Evolutionary conservation across 108 stramenopile species (phyloP).

Genomic region (Fragilaria crotonensis): DNA sequence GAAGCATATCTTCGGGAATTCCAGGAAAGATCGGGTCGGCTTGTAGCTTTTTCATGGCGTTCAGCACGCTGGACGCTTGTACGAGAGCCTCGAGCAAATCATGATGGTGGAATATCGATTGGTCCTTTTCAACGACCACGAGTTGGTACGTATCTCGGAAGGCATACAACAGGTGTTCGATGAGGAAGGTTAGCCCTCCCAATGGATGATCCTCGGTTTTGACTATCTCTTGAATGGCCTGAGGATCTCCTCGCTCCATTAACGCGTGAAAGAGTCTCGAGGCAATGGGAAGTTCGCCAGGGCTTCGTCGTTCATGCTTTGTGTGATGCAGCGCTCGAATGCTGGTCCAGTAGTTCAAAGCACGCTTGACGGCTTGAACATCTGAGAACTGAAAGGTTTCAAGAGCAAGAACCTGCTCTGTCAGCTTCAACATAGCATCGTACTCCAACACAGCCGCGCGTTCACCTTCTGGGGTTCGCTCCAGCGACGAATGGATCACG

Average conservation of each 20-base stretch:
- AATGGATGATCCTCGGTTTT: neutral
- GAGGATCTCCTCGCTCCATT: neutral
- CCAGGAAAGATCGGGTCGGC: neutral
- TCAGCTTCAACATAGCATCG: neutral
- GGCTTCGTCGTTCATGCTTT: too few relatives aligned
- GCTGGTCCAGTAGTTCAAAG: constrained; percentile 4
- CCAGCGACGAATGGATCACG: neutral
- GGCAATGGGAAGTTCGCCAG: too few relatives aligned
- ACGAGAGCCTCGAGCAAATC: neutral
- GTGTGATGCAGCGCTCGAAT: neutral
- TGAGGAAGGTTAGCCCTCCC: constrained; percentile 1
- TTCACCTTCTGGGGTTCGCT: constrained; percentile 4
- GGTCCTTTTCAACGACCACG: neutral
- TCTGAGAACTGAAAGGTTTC: neutral
- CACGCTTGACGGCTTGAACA: neutral
- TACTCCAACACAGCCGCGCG: neutral
- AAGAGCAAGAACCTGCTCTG: neutral
- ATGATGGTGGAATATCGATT: neutral
- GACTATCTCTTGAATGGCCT: neutral
- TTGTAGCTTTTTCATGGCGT: neutral
- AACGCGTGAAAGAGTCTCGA: neutral
- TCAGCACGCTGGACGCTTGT: neutral
- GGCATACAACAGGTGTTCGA: constrained; percentile 1
- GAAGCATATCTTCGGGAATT: neutral
- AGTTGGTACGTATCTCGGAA: neutral